phyloP scores from a whole-genome alignment of 352 stramenopile species.

The Pythium oligandrum region DNA sequence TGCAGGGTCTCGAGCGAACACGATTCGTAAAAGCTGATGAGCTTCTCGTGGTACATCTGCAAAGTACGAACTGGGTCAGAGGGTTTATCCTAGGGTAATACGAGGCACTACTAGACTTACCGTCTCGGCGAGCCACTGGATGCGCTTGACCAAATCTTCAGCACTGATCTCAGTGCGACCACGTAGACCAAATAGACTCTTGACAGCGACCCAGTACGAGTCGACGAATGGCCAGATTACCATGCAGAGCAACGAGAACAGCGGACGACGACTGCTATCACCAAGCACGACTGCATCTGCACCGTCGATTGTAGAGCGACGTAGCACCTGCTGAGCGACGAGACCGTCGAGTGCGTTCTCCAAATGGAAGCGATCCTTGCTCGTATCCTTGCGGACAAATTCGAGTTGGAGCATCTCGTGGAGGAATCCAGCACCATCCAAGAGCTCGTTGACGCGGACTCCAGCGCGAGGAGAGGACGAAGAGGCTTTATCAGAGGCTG shows the following conservation, averaged over 20 bases:
- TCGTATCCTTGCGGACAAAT: slow-evolving; percentile 69
- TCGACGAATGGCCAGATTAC: slow-evolving; percentile 87
- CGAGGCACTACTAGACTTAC: slow-evolving; percentile 7
- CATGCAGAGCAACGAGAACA: slow-evolving; percentile 67
- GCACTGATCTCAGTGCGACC: slow-evolving; percentile 38
- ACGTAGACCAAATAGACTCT: slow-evolving; percentile 65
- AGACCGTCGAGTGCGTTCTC: slow-evolving; percentile 30
- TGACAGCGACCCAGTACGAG: slow-evolving; percentile 80
- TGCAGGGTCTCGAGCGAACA: slow-evolving; percentile 81
- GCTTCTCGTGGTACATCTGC: slow-evolving; percentile 82
- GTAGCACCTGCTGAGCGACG: slow-evolving; percentile 38
- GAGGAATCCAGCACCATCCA: slow-evolving; percentile 63
- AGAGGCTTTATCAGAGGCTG: neutral
- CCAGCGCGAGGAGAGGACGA: slow-evolving; percentile 9
- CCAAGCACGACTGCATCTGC: slow-evolving; percentile 7
- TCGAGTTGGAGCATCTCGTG: slow-evolving; percentile 77
- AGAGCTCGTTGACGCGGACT: slow-evolving; percentile 42
- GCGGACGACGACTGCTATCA: slow-evolving; percentile 19
- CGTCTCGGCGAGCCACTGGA: slow-evolving; percentile 81
- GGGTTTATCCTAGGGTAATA: neutral
- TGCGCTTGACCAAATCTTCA: slow-evolving; percentile 68
- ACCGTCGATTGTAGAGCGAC: neutral
- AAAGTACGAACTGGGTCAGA: slow-evolving; percentile 1
- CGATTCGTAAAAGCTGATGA: slow-evolving; percentile 85
- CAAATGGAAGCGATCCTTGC: slow-evolving; percentile 39